Evolutionary conservation across 768 basidiomycete species (phyloP), one percentile per base, ranked within the genome.

Genomic region (Gelatoporia subvermispora): DNA sequence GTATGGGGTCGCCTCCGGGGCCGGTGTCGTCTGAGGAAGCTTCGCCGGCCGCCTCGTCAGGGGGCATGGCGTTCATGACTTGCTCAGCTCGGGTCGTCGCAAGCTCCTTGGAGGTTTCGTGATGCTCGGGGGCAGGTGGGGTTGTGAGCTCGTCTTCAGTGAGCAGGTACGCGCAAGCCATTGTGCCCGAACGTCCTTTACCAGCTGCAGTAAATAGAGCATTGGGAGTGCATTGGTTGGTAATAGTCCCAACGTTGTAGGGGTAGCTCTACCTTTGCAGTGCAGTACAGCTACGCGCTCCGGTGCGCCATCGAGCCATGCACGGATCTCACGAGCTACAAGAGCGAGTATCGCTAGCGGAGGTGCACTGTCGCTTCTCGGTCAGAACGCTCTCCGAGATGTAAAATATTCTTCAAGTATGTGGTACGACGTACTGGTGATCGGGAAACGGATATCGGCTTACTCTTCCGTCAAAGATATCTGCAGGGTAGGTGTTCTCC

Each of bases 391-490:
- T 16, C 10, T 43, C 7, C 18, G 28, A 31, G 7, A 31, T 5
- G 28, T 5, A 31, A 8, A 23, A 3, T 23, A 45, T 21, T 11
- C 28, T 7, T 31, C 13, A 31, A 13, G 28, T 7, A 31, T 31
- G 13, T 31, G 43, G 13, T 40, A 74, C n/a, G n/a, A n/a, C 86
- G 65, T 54, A 88, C 82, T 93, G 88, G 61, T 94, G 92, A 61
- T 94, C 92, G 18, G 92, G 92, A 61, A 90, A 93, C 0, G 92
- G 92, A 60, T 86, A 93, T 44, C 91, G 71, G 57, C 85, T 89
- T 16, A 92, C 85, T 36, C 88, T 72, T 8, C 83, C 81, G 11
- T 77, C 76, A 60, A 93, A 93, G 34, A 83, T 67, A 40, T 68
- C 66, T 2, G 83, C 69, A 3, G 82, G 77, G 64, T 95, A 95